Evolutionary conservation across 805 yeast genomes (phyloP).

Genomic region (Myxozyma kluyveri): DNA sequence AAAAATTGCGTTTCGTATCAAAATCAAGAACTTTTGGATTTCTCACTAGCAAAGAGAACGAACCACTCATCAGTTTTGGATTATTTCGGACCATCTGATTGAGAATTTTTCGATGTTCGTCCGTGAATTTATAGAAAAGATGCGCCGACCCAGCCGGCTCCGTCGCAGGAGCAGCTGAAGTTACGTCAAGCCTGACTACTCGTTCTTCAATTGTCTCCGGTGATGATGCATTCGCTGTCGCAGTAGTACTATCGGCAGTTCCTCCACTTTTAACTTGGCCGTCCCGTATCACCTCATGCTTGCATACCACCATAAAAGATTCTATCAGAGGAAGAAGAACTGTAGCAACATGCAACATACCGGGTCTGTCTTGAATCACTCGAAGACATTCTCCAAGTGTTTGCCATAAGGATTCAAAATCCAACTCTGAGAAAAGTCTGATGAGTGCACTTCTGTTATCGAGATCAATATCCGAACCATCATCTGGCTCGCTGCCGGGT

Average conservation of each 20-base stretch:
- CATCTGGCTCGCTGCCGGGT: conserved; percentile 21
- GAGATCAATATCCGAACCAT: conserved; percentile 2
- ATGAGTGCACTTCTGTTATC: conserved; percentile 51
- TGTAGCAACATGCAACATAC: conserved; percentile 66
- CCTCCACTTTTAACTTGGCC: background rate
- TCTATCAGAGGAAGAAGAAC: conserved; percentile 83
- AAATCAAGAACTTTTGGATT: conserved; percentile 89
- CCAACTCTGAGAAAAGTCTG: conserved; percentile 60
- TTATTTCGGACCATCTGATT: conserved; percentile 89
- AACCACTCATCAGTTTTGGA: conserved; percentile 93
- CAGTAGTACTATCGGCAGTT: background rate
- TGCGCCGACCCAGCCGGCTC: background rate
- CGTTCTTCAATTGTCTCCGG: conserved; percentile 33
- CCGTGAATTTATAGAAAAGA: conserved; percentile 80
- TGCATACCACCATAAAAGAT: conserved; percentile 93
- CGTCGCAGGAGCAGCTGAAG: background rate
- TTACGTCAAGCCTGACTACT: conserved; percentile 63
- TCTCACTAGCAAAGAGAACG: conserved; percentile 81
- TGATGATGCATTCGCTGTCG: conserved; percentile 36
- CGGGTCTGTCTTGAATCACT: conserved; percentile 57
- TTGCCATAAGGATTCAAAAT: conserved; percentile 80
- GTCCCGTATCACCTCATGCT: conserved; percentile 41
- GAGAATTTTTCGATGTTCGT: conserved; percentile 78
- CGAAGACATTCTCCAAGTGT: conserved; percentile 71
- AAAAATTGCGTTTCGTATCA: conserved; percentile 86